Conservation (phyloP, 2,329 filamentous ascomycete species). For the Aphanocladium album region DNA sequence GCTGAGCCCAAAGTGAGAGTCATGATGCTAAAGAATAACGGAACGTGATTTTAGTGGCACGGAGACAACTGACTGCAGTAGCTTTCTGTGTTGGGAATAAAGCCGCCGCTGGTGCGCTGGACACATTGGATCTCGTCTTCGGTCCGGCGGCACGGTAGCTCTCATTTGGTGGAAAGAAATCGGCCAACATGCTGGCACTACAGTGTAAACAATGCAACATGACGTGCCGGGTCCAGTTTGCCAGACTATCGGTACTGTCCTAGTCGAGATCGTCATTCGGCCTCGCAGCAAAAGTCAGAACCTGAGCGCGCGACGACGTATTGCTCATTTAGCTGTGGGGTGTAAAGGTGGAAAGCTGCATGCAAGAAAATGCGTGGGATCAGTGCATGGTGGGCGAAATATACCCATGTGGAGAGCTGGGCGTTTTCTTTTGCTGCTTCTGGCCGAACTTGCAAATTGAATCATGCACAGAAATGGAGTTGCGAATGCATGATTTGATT, state of each 20-base stretch:
- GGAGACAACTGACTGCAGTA: neutral
- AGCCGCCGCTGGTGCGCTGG: too few species aligned
- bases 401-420: neutral
- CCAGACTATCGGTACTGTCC: too few species aligned
- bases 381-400: neutral
- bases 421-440: neutral
- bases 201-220: too few species aligned
- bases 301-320: too few species aligned
- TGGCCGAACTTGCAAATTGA: neutral
- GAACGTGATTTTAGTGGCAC: neutral
- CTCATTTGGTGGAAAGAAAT: too few species aligned
- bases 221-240: too few species aligned
- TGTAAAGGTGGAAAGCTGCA: neutral
- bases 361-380: neutral
- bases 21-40: neutral
- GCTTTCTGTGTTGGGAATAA: neutral
- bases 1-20: neutral
- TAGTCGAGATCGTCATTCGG: too few species aligned
- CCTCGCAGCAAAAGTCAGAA: too few species aligned
- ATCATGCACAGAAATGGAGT: slow-evolving; percentile 1
- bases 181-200: too few species aligned
- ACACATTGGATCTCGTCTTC: neutral
- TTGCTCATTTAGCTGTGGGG: too few species aligned
- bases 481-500: neutral
- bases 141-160: too few species aligned